These are phyloP conservation scores for Metarhizium anisopliae DNA, from an alignment of 2,329 filamentous ascomycete species.

Conservation along the genomic window DNA sequence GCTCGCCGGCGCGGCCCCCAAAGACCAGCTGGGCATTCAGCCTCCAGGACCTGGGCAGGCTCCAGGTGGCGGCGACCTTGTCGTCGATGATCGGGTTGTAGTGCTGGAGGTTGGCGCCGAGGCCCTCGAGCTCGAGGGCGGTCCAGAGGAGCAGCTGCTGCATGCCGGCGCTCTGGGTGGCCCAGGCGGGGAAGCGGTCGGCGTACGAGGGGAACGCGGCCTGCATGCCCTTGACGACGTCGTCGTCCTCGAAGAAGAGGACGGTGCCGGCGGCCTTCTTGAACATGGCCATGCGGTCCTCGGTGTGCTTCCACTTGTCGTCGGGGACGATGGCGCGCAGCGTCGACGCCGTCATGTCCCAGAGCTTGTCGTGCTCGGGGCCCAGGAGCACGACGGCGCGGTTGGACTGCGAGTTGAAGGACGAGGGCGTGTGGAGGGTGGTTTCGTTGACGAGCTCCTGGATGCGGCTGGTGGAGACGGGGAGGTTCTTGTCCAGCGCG, in stretches of 20 bases:
- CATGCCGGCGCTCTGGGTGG: slow-evolving; percentile 70
- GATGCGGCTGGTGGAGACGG: slow-evolving; percentile 43
- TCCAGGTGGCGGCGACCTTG: slow-evolving; percentile 61
- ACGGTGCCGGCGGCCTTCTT: slow-evolving; percentile 68
- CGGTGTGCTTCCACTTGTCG: slow-evolving; percentile 49
- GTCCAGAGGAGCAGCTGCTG: slow-evolving; percentile 71
- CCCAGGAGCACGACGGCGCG: slow-evolving; percentile 71
- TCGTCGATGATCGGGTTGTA: slow-evolving; percentile 82
- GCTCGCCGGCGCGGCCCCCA: slow-evolving; percentile 49
- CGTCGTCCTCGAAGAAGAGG: slow-evolving; percentile 79
- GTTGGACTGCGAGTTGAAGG: slow-evolving; percentile 85
- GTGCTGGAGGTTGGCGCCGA: slow-evolving; percentile 86
- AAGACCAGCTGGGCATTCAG: slow-evolving; percentile 81
- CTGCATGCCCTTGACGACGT: slow-evolving; percentile 56
- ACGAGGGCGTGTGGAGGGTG: slow-evolving; percentile 62
- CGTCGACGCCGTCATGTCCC: slow-evolving; percentile 59
- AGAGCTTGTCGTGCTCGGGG: slow-evolving; percentile 78
- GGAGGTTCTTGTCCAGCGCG: slow-evolving; percentile 53
- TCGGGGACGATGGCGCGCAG: slow-evolving; percentile 49
- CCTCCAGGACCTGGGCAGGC: slow-evolving; percentile 62
- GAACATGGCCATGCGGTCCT: slow-evolving; percentile 44
- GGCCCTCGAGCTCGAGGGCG: slow-evolving; percentile 71
- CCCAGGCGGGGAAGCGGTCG: slow-evolving; percentile 72
- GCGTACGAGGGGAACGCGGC: slow-evolving; percentile 64
- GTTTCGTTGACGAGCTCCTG: slow-evolving; percentile 55